Conservation (phyloP, 495 filamentous ascomycete species). For the Margaritispora aquatica region DNA sequence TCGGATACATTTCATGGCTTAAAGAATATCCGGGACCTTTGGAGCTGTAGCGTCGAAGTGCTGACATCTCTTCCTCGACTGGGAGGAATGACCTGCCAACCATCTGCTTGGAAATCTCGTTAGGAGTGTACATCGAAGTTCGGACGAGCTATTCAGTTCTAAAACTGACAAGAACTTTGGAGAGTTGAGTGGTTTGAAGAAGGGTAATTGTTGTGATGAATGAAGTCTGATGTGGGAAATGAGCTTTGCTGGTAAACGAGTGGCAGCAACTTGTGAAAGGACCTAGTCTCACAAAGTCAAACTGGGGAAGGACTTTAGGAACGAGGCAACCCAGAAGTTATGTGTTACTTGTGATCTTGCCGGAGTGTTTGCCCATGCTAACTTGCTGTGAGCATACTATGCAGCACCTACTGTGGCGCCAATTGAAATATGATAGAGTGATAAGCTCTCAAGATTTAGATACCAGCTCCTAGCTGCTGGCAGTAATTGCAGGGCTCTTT, state of each 20-base stretch:
- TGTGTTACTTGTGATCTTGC: not conserved
- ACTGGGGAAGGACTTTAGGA: too few relatives aligned
- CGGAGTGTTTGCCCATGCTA: not conserved
- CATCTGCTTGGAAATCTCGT: not conserved
- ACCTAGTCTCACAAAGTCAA: not conserved
- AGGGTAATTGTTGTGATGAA: not conserved
- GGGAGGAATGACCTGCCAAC: not conserved
- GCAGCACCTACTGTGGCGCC: not conserved
- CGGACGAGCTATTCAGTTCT: not conserved
- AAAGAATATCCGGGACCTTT: slow-evolving; percentile 14
- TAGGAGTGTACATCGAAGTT: not conserved
- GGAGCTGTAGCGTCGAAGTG: slow-evolving; percentile 9
- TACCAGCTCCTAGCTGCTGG: not conserved
- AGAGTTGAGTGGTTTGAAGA: not conserved
- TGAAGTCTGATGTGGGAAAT: not conserved
- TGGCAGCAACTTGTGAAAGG: not conserved
- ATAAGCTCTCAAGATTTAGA: not conserved
- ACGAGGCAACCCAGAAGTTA: not conserved
- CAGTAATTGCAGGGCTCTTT: not conserved
- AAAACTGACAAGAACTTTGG: not conserved
- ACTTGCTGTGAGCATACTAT: not conserved
- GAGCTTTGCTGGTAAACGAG: not conserved
- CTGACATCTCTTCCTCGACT: not conserved
- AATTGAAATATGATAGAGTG: not conserved
- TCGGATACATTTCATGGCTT: not conserved